These are phyloP conservation scores for Petunia hybrid DNA, from an alignment of 305 asterid genomes.

Conservation along the genomic window DNA sequence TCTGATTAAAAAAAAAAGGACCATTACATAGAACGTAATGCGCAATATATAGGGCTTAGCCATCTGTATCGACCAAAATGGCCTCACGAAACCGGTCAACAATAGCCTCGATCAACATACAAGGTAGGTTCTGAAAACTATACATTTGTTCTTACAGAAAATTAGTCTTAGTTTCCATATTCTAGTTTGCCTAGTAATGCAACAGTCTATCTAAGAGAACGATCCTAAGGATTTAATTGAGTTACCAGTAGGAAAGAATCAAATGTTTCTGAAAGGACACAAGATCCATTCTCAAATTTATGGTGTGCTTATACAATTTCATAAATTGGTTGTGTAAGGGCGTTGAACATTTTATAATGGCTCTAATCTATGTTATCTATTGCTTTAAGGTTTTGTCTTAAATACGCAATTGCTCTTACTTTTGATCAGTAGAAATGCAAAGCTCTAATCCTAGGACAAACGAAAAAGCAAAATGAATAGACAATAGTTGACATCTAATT, in stretches of 20 bases:
- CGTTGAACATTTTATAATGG: too few relatives aligned
- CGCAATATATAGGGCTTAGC: too few relatives aligned
- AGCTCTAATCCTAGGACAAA: neutral
- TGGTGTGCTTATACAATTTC: neutral
- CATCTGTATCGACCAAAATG: too few relatives aligned
- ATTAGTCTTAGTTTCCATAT: too few relatives aligned
- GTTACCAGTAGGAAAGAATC: neutral
- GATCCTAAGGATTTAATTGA: too few relatives aligned
- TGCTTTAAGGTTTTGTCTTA: neutral
- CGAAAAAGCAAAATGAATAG: conserved; percentile 4
- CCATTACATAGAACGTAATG: neutral
- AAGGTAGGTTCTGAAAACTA: too few relatives aligned
- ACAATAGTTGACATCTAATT: neutral
- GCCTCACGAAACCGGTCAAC: too few relatives aligned
- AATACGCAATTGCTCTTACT: neutral
- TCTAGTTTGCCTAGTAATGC: too few relatives aligned
- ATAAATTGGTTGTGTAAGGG: neutral
- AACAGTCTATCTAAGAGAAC: too few relatives aligned
- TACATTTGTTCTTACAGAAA: too few relatives aligned
- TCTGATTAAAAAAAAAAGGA: neutral
- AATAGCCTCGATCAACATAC: too few relatives aligned
- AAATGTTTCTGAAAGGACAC: neutral
- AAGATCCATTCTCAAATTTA: neutral
- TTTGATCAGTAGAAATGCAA: neutral
- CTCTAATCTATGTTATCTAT: neutral